Conservation (phyloP, 345 rosid species). For the Populus nigra region DNA sequence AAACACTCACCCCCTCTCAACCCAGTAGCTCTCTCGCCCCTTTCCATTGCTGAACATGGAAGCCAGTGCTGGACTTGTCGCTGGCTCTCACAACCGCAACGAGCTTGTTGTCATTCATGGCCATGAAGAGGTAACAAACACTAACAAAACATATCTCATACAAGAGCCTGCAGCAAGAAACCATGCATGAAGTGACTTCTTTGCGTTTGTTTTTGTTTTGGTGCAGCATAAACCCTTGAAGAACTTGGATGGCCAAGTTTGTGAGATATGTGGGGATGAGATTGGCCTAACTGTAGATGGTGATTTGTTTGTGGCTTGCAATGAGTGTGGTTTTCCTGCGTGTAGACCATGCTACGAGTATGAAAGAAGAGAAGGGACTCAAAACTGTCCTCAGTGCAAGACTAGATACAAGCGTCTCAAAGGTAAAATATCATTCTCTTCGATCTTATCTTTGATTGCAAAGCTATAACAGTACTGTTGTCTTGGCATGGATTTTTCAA, state of each 20-base stretch:
- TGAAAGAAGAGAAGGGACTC: slow-evolving; percentile 92
- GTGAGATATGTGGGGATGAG: slow-evolving; percentile 91
- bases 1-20: slow-evolving; percentile 11
- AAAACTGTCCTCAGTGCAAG: slow-evolving; percentile 88
- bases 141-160: no score
- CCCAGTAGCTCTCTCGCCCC: background rate
- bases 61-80: slow-evolving; percentile 98
- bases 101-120: slow-evolving; percentile 97
- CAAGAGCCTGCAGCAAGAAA: background rate
- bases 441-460: no score
- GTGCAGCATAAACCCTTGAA: slow-evolving; percentile 80
- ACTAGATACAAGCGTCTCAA: slow-evolving; percentile 95
- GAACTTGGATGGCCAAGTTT: slow-evolving; percentile 87
- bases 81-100: slow-evolving; percentile 97
- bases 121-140: slow-evolving; percentile 78
- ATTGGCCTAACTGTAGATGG: slow-evolving; percentile 85
- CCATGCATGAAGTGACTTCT: background rate
- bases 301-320: slow-evolving; percentile 93
- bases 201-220: background rate
- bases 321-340: slow-evolving; percentile 94
- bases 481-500: background rate
- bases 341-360: slow-evolving; percentile 97
- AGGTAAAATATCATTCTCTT: slow-evolving; percentile 35
- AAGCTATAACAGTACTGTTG: no score
- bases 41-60: slow-evolving; percentile 50